A percentile compares a stretch with the other conserved stretches of the same genome.
Conservation (phyloP, 495 filamentous ascomycete species). For the Penicillium coprophilum region DNA sequence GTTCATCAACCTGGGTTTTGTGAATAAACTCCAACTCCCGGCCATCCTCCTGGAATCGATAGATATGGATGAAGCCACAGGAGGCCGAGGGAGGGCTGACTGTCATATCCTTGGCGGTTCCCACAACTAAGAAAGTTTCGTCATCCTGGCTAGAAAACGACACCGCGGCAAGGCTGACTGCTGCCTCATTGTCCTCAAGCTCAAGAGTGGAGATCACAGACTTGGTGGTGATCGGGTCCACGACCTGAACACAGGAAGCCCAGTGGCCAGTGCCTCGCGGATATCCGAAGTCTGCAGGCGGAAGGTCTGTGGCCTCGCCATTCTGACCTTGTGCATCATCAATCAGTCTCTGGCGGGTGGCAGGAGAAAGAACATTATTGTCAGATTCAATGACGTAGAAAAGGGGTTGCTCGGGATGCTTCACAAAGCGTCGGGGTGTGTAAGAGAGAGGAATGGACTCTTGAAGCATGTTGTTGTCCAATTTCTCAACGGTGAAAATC, state of each 20-base stretch:
- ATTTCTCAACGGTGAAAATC: conserved; percentile 86
- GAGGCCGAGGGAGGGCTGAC: conserved; percentile 70
- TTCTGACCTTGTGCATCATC: conserved; percentile 63
- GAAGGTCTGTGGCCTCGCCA: conserved; percentile 66
- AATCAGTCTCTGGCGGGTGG: conserved; percentile 68
- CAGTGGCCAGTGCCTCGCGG: conserved; percentile 80
- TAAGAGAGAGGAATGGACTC: conserved; percentile 86
- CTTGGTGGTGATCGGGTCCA: conserved; percentile 79
- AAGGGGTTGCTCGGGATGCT: conserved; percentile 80
- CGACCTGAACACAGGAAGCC: conserved; percentile 89
- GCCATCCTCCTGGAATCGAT: conserved; percentile 85
- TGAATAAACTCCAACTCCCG: conserved; percentile 89
- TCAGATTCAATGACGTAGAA: conserved; percentile 96
- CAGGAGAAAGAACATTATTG: conserved; percentile 77
- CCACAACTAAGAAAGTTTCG: conserved; percentile 87
- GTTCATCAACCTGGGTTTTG: conserved; percentile 87
- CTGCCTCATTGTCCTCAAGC: conserved; percentile 85
- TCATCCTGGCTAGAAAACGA: conserved; percentile 84
- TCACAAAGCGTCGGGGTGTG: conserved; percentile 82
- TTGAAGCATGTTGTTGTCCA: conserved; percentile 83
- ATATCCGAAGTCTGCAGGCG: conserved; percentile 87
- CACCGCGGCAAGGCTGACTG: conserved; percentile 79
- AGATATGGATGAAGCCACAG: conserved; percentile 87
- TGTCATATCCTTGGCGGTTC: conserved; percentile 86
- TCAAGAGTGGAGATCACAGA: conserved; percentile 72